Evolutionary conservation across 2,329 filamentous ascomycete genomes (phyloP).

Genomic region (Myotisia sp.): DNA sequence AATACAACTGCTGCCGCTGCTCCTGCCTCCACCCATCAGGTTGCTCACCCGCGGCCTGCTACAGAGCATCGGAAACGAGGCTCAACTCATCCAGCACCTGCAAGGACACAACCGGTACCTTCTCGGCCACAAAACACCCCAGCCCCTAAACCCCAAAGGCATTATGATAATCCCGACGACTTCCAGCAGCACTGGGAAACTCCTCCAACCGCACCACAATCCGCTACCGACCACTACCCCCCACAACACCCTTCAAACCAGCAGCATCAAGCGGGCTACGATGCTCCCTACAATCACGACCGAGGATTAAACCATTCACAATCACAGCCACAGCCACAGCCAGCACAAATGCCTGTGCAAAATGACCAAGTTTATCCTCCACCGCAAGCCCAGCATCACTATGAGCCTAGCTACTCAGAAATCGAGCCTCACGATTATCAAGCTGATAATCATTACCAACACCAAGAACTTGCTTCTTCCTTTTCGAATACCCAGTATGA

Average conservation of each 20-base stretch:
- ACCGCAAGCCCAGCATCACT: conserved; percentile 1
- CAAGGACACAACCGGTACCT: conserved; percentile 17
- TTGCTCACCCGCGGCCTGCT: neutral
- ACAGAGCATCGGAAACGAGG: conserved; percentile 3
- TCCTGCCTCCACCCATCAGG: neutral
- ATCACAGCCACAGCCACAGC: neutral
- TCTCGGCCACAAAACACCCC: conserved; percentile 19
- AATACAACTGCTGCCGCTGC: conserved; percentile 1
- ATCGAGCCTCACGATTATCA: conserved; percentile 1
- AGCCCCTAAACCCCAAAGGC: conserved; percentile 12
- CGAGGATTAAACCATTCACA: conserved; percentile 2
- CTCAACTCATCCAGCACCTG: neutral
- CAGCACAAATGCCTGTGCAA: conserved; percentile 2
- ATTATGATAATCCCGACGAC: conserved; percentile 21
- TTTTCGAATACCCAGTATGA: conserved; percentile 7
- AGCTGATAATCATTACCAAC: conserved; percentile 3
- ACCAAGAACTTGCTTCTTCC: neutral
- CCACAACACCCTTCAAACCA: conserved; percentile 4
- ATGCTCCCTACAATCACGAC: conserved; percentile 4
- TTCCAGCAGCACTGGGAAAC: conserved; percentile 8
- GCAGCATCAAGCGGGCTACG: conserved; percentile 3
- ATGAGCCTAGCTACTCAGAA: conserved; percentile 1
- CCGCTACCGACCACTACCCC: neutral
- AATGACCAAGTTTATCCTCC: conserved; percentile 8
- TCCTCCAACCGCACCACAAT: neutral